phyloP scores from a whole-genome alignment of 176 grass and related monocot species.

The Dactylis glomerata region DNA sequence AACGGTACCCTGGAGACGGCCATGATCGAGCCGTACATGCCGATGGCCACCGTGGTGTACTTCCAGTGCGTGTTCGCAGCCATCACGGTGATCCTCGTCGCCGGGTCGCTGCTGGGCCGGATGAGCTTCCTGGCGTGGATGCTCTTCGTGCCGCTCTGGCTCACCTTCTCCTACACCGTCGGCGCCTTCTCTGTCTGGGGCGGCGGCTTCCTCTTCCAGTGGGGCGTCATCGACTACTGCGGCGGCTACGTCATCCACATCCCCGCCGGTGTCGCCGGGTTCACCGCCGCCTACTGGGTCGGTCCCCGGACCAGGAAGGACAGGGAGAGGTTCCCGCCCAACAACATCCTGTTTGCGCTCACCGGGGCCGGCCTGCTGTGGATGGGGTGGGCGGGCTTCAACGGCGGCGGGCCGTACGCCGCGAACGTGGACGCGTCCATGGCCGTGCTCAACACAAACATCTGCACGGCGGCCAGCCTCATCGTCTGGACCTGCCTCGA shows the following conservation, averaged over 20 bases:
- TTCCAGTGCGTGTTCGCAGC: conserved; percentile 77
- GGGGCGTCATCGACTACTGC: conserved; percentile 77
- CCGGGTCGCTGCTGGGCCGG: conserved; percentile 49
- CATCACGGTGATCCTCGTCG: conserved; percentile 61
- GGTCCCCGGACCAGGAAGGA: conserved; percentile 45
- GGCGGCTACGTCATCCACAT: conserved; percentile 83
- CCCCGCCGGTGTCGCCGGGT: conserved; percentile 55
- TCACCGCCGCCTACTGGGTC: conserved; percentile 69
- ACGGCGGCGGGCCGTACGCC: conserved; percentile 74
- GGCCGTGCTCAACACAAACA: conserved; percentile 78
- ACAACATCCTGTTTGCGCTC: conserved; percentile 80
- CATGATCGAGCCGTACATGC: conserved; percentile 22
- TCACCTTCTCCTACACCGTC: conserved; percentile 86
- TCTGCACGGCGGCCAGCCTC: conserved; percentile 70
- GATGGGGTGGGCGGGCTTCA: conserved; percentile 94
- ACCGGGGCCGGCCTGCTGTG: conserved; percentile 73
- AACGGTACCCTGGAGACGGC: conserved; percentile 37
- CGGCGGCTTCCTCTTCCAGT: conserved; percentile 67
- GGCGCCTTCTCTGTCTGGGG: conserved; percentile 83
- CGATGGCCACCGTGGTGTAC: conserved; percentile 62
- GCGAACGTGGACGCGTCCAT: conserved; percentile 66
- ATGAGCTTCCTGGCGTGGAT: conserved; percentile 82
- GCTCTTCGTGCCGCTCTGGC: conserved; percentile 76
- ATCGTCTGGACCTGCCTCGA: conserved; percentile 82
- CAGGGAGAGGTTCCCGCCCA: conserved; percentile 67